phyloP scores from a whole-genome alignment of 495 filamentous ascomycete species.

The Bathelium albidoporum region DNA sequence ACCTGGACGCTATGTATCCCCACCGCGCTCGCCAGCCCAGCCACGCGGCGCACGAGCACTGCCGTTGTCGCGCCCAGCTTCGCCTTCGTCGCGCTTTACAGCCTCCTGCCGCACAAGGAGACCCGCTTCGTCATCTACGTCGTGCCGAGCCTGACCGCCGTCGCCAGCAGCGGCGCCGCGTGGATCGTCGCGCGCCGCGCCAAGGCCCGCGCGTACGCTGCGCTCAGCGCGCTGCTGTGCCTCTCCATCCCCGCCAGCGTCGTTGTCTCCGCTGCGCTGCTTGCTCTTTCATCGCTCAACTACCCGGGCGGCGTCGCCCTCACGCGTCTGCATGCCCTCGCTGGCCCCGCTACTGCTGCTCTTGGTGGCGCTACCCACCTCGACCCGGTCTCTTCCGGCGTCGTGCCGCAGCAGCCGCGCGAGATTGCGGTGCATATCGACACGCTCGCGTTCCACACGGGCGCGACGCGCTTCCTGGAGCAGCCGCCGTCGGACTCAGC shows the following conservation, averaged over 20 bases:
- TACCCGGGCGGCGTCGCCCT: conserved; percentile 33
- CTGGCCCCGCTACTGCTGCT: background rate
- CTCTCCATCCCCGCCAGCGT: conserved; percentile 51
- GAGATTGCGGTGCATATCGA: conserved; percentile 59
- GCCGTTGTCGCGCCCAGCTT: conserved; percentile 56
- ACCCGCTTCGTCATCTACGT: conserved; percentile 90
- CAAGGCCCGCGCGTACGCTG: conserved; percentile 47
- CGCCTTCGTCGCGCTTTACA: conserved; percentile 69
- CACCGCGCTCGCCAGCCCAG: conserved; percentile 45
- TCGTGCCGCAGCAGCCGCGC: background rate
- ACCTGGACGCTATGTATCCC: conserved; percentile 54
- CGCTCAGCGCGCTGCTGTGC: conserved; percentile 46
- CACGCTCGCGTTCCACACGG: conserved; percentile 85
- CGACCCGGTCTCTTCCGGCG: too few relatives aligned
- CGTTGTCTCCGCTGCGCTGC: conserved; percentile 48
- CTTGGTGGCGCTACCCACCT: too few relatives aligned
- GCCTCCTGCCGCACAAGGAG: conserved; percentile 86
- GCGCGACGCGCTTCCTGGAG: conserved; percentile 78
- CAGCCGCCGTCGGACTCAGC: conserved; percentile 21
- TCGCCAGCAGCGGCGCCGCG: conserved; percentile 60
- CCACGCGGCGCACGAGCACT: conserved; percentile 36
- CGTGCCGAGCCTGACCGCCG: conserved; percentile 69
- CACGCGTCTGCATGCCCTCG: conserved; percentile 19
- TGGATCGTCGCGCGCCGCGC: conserved; percentile 60
- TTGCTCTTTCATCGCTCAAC: conserved; percentile 43